phyloP scores from a whole-genome alignment of 345 rosid species.

The Psidium friedrichsthalianum region DNA sequence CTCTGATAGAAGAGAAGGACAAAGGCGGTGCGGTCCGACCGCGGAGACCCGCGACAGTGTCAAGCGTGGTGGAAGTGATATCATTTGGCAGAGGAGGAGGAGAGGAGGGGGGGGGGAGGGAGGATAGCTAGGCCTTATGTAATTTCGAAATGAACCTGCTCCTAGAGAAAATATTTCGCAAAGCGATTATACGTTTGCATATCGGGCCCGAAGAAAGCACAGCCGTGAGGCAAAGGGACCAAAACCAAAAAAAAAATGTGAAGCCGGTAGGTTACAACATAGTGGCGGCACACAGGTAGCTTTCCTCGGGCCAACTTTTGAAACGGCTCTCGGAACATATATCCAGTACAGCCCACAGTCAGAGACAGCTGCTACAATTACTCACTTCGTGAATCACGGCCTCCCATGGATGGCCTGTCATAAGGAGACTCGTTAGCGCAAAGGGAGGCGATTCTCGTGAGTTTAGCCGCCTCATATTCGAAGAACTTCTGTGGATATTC shows the following conservation, averaged over 20 bases:
- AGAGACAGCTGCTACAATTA: conserved; percentile 71
- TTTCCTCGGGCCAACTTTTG: background rate
- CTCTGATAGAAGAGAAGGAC: no score
- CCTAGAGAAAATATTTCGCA: background rate
- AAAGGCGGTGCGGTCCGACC: no score
- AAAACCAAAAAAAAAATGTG: background rate
- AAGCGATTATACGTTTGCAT: background rate
- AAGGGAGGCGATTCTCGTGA: conserved; percentile 56
- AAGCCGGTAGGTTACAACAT: background rate
- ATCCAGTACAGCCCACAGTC: background rate
- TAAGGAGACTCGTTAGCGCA: conserved; percentile 67
- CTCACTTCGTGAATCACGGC: conserved; percentile 57
- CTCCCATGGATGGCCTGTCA: conserved; percentile 70
- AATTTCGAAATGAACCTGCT: background rate
- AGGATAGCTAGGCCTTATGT: no score
- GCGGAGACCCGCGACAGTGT: no score
- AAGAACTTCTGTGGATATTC: conserved; percentile 56
- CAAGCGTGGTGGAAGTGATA: no score
- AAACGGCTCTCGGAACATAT: background rate
- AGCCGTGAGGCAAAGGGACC: background rate
- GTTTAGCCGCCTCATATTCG: conserved; percentile 60
- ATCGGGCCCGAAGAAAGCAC: background rate
- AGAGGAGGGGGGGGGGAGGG: no score
- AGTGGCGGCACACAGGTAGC: background rate
- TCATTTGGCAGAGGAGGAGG: no score